Evolutionary conservation across 352 stramenopile genomes (phyloP).

Genomic region (Globisporangium solare): DNA sequence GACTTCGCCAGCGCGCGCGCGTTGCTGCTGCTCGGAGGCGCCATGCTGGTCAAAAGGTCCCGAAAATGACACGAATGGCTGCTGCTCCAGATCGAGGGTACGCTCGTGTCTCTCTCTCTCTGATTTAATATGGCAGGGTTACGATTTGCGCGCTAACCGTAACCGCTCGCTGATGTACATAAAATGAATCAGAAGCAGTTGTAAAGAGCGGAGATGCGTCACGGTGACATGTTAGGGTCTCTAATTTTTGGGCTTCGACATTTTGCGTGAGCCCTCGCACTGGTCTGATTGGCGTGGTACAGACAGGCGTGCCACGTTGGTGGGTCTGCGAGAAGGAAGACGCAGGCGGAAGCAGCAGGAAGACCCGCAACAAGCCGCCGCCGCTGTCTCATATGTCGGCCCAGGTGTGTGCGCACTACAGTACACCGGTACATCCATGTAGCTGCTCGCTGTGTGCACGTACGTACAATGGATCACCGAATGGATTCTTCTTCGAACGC

Average conservation of each 20-base stretch:
- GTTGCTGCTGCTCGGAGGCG: slow-evolving; percentile 2
- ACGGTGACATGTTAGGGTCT: no score
- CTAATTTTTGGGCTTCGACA: background rate
- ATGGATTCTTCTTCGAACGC: no score
- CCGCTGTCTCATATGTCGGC: background rate
- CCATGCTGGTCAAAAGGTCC: slow-evolving; percentile 7
- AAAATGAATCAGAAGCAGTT: no score
- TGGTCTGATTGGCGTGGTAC: background rate
- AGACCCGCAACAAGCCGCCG: no score
- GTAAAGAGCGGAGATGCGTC: no score
- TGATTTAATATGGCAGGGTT: background rate
- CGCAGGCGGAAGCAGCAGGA: background rate
- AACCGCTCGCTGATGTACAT: no score
- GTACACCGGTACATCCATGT: no score
- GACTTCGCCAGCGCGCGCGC: slow-evolving; percentile 18
- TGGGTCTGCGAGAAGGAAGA: background rate
- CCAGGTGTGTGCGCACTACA: background rate
- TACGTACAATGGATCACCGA: no score
- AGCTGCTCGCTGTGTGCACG: no score
- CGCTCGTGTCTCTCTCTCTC: background rate
- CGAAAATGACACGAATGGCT: background rate
- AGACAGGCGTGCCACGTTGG: background rate
- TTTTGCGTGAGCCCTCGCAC: background rate
- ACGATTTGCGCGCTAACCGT: no score
- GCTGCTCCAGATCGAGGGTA: background rate